phyloP scores from a whole-genome alignment of 1,284 basidiomycete genomes.

The Rhodotorula mucilaginosa region DNA sequence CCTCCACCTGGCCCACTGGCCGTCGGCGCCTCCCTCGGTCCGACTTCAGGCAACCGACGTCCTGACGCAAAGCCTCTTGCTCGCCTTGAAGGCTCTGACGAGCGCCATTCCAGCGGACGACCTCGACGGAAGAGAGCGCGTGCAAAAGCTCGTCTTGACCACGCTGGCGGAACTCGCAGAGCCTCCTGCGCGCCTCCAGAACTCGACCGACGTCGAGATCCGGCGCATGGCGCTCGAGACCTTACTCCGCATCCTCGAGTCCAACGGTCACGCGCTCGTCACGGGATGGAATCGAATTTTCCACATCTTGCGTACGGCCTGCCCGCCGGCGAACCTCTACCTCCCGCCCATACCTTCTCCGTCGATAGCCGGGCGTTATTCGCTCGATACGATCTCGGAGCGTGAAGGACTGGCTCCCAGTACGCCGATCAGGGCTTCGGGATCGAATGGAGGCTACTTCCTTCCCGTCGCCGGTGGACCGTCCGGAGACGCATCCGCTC shows the following conservation, averaged over 20 bases:
- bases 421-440: conserved; percentile 12
- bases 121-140: conserved; percentile 58
- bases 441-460: conserved; percentile 14
- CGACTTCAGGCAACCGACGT: conserved; percentile 83
- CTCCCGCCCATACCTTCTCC: conserved; percentile 64
- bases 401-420: conserved; percentile 12
- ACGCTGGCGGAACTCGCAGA: conserved; percentile 78
- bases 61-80: conserved; percentile 73
- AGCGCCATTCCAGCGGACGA: background rate
- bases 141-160: conserved; percentile 77
- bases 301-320: conserved; percentile 75
- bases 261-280: conserved; percentile 77
- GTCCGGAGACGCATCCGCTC: background rate
- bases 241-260: conserved; percentile 82
- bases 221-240: conserved; percentile 83
- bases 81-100: conserved; percentile 59
- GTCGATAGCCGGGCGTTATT: background rate
- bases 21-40: conserved; percentile 68
- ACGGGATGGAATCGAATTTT: conserved; percentile 93
- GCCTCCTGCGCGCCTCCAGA: conserved; percentile 51
- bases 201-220: conserved; percentile 60
- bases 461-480: background rate
- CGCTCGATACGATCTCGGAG: conserved; percentile 34
- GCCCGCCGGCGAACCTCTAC: conserved; percentile 64
- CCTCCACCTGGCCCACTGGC: conserved; percentile 66